Evolutionary conservation across 1,284 basidiomycete species (phyloP).

Genomic region (Puccinia brachypodii): DNA sequence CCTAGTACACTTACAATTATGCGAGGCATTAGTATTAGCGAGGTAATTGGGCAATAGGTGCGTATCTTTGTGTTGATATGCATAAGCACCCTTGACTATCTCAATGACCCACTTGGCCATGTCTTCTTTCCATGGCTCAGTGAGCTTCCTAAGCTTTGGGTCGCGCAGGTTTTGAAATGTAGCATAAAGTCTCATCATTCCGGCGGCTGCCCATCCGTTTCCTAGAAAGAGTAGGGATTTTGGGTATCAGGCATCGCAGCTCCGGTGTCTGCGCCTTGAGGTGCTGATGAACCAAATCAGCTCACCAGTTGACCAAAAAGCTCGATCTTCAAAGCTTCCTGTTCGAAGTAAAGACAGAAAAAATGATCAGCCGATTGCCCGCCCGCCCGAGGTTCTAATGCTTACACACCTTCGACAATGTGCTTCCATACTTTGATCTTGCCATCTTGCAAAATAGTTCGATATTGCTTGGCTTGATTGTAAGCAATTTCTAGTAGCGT

Average conservation of each 20-base stretch:
- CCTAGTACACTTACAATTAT: slow-evolving; percentile 27
- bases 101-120: slow-evolving; percentile 32
- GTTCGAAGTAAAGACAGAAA: not conserved
- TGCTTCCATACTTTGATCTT: slow-evolving; percentile 35
- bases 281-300: not conserved
- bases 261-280: not conserved
- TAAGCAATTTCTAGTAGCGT: slow-evolving; percentile 66
- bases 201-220: slow-evolving; percentile 81
- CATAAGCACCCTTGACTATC: slow-evolving; percentile 38
- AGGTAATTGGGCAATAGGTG: slow-evolving; percentile 39
- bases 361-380: not conserved
- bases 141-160: not conserved
- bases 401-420: slow-evolving; percentile 62
- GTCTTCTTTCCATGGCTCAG: slow-evolving; percentile 27
- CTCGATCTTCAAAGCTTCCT: slow-evolving; percentile 10
- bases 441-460: slow-evolving; percentile 59
- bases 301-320: slow-evolving; percentile 30
- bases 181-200: slow-evolving; percentile 75
- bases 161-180: slow-evolving; percentile 66
- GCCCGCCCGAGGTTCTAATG: slow-evolving; percentile 50
- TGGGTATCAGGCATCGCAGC: not conserved
- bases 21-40: slow-evolving; percentile 7
- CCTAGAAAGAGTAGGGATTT: not conserved
- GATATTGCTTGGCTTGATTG: slow-evolving; percentile 75
- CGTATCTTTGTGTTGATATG: slow-evolving; percentile 7